Evolutionary conservation across 2,329 filamentous ascomycete genomes (phyloP).

Genomic region (Apiospora rasikravindrae): DNA sequence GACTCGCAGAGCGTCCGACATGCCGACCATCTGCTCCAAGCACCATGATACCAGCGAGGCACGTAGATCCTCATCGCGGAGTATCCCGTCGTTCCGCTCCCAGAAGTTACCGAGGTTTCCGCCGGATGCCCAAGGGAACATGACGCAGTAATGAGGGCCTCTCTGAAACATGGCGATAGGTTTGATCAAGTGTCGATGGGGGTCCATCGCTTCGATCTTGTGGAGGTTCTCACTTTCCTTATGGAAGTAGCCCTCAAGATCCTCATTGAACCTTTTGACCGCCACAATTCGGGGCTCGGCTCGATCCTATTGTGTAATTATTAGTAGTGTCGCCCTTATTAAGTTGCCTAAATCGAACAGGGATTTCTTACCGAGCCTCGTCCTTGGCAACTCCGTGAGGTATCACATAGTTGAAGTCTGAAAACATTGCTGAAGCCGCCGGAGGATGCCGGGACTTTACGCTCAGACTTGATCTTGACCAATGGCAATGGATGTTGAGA

Average conservation of each 20-base stretch:
- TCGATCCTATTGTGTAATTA: neutral
- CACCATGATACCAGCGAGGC: neutral
- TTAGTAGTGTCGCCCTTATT: neutral
- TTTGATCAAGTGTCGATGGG: slow-evolving; percentile 23
- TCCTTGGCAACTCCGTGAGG: neutral
- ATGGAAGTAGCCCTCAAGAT: neutral
- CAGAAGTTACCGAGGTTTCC: slow-evolving; percentile 26
- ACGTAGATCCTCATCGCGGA: neutral
- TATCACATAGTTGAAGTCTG: neutral
- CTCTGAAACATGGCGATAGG: slow-evolving; percentile 23
- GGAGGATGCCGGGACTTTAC: neutral
- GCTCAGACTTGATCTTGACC: neutral
- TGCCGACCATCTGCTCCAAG: neutral
- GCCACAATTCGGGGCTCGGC: neutral
- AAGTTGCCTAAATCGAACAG: neutral
- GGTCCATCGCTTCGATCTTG: neutral
- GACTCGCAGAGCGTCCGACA: neutral
- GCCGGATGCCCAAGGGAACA: slow-evolving; percentile 29
- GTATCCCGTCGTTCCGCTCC: neutral
- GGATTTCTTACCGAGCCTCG: neutral
- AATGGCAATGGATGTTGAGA: neutral
- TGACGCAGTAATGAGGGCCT: slow-evolving; percentile 12
- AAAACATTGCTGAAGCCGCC: neutral
- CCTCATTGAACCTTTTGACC: neutral
- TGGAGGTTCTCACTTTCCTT: neutral